Conservation (phyloP, 352 stramenopile species). For the Phytophthora crassamura region DNA sequence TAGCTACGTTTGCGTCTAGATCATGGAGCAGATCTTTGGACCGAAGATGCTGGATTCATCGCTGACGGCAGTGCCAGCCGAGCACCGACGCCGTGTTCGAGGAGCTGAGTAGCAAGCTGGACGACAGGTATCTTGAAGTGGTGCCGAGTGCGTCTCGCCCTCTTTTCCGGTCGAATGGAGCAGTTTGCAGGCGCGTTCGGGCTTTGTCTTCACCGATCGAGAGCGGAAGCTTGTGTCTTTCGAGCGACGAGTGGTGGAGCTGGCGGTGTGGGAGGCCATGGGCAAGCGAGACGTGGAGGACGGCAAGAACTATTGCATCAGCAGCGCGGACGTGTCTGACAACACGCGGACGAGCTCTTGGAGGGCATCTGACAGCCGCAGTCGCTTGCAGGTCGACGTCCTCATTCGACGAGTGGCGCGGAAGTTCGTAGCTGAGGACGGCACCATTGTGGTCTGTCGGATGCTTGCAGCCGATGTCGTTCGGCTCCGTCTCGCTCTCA, state of each 20-base stretch:
- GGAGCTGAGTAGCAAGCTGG: conserved; percentile 9
- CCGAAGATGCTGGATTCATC: neutral
- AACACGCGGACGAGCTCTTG: conserved; percentile 5
- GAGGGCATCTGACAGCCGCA: neutral
- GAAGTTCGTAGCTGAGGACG: conserved; percentile 12
- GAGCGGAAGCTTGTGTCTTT: conserved; percentile 10
- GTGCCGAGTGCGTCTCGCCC: neutral
- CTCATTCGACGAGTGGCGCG: conserved; percentile 7
- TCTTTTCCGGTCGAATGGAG: neutral
- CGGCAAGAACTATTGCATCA: neutral
- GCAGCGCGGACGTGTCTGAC: neutral
- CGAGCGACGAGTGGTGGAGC: neutral
- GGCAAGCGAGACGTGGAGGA: neutral
- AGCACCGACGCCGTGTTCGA: conserved; percentile 15
- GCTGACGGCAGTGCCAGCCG: neutral
- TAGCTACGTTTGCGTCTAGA: conserved; percentile 2
- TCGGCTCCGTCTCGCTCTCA: neutral
- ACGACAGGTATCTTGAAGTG: conserved; percentile 6
- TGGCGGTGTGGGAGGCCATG: conserved; percentile 9
- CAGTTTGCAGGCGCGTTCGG: neutral
- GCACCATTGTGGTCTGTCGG: conserved; percentile 11
- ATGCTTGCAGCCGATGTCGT: conserved; percentile 5
- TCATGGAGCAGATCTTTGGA: neutral
- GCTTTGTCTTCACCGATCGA: neutral
- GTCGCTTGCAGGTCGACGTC: conserved; percentile 7